Base-by-base conservation (phyloP, 805 yeast species). In the Suhomyces kilbournensis region DNA sequence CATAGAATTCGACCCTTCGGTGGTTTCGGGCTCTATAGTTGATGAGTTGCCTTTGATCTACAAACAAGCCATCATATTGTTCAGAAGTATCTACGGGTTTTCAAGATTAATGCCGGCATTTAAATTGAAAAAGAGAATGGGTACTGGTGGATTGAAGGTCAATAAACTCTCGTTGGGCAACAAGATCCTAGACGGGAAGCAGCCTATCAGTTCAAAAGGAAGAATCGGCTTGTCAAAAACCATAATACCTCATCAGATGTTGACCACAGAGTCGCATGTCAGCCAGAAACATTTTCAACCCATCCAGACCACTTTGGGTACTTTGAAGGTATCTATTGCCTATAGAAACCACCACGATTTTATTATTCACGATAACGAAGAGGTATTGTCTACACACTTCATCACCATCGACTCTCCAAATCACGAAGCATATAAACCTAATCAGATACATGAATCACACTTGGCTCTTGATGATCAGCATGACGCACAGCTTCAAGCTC, bases 201-300 rank as follows among this genome's bases (percentile, higher is more conserved):
- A 83, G 57, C 86, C 94, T 0, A 88, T 92, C 26, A 76, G 84
- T 9, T 86, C 96, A 1, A 85, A 84, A 64, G 96, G 97, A 2
- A 74, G 97, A 55, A 80, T 91, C 22, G 97, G 97, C 0, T 75
- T 93, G 50, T 85, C 93, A 55, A 86, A 87, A 64, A 72, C 85
- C 3, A 78, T 86, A 2, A 78, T 83, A 52, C 82, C 68, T 54
- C 73, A 65, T 51, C 74, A 69, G 49, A 62, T 67, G 67, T 61
- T 67, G 17, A 53, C 63, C 17, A 56, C 69, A 1, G 71, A 69
- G 28, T 70, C 83, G 15, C 89, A 86, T 61, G 70, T 87, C 53
- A 77, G 76, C 23, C 87, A 85, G 47, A 82, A 82, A 60, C 76
- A 76, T 51, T 79, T 94, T 50, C 78, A 81, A 4, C 90, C 96